Conservation (phyloP, 441 rosid species). For the Omphalea diandra region DNA sequence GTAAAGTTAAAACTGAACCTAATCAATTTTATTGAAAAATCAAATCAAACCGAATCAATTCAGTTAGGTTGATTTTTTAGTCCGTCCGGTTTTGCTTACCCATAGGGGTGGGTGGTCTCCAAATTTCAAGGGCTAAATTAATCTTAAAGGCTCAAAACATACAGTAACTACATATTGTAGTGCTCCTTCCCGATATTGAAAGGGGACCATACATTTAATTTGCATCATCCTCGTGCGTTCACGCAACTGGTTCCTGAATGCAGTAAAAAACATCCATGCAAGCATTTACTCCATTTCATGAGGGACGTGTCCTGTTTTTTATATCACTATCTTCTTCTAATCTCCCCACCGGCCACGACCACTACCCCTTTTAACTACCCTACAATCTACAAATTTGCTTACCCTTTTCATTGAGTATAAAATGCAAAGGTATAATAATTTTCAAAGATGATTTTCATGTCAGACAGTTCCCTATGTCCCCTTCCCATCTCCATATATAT, state of each 20-base stretch:
- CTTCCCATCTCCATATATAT: background rate
- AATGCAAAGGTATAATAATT: background rate
- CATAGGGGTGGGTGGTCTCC: no score
- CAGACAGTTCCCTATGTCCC: constrained; percentile 18
- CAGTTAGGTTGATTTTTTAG: no score
- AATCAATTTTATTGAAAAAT: no score
- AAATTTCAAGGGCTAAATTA: background rate
- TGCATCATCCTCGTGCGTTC: constrained; percentile 57
- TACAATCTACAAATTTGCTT: background rate
- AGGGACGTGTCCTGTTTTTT: constrained; percentile 51
- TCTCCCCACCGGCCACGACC: constrained; percentile 24
- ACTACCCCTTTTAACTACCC: constrained; percentile 15
- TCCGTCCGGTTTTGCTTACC: no score
- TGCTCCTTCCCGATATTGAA: constrained; percentile 6
- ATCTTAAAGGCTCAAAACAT: background rate
- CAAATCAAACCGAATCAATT: no score
- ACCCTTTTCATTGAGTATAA: background rate
- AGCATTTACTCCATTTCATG: constrained; percentile 89
- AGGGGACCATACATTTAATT: no score
- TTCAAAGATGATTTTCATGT: constrained; percentile 13
- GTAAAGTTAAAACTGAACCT: no score
- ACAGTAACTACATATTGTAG: no score
- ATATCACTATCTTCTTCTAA: constrained; percentile 24
- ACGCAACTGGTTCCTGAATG: constrained; percentile 60
- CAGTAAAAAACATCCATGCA: constrained; percentile 28